Conservation (phyloP, 352 stramenopile genomes). For the Globisporangium camurandrum region DNA sequence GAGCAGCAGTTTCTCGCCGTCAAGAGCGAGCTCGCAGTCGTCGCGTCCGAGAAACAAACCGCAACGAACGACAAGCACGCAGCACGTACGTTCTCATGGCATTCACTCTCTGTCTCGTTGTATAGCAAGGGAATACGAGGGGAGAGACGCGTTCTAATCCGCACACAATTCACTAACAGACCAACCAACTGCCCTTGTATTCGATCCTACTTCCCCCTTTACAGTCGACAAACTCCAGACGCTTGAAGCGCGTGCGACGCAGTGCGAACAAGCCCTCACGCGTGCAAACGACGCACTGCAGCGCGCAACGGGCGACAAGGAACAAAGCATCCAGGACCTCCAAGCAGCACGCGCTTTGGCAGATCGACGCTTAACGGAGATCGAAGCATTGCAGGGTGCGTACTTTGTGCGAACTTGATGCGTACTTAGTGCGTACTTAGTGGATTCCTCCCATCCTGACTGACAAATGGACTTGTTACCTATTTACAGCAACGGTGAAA, state of each 20-base stretch:
- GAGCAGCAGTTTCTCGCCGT: slow-evolving; percentile 63
- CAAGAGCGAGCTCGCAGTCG: slow-evolving; percentile 49
- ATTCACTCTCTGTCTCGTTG: neutral
- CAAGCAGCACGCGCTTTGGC: slow-evolving; percentile 39
- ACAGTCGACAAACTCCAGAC: slow-evolving; percentile 21
- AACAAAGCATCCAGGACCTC: slow-evolving; percentile 43
- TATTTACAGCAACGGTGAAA: slow-evolving; percentile 31
- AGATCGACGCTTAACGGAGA: slow-evolving; percentile 50
- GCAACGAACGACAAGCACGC: slow-evolving; percentile 36
- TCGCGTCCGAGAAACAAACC: slow-evolving; percentile 46
- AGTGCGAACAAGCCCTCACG: slow-evolving; percentile 21
- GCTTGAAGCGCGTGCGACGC: slow-evolving; percentile 12
- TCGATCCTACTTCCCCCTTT: slow-evolving; percentile 1
- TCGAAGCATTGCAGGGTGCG: slow-evolving; percentile 43
- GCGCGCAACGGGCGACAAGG: slow-evolving; percentile 35
- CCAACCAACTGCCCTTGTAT: too few relatives aligned
- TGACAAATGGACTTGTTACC: too few relatives aligned
- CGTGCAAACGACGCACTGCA: slow-evolving; percentile 35
- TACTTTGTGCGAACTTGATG: too few relatives aligned
- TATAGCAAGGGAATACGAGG: too few relatives aligned
- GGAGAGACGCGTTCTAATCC: too few relatives aligned
- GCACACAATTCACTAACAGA: neutral
- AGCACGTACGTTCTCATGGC: slow-evolving; percentile 22
- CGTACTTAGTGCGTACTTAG: too few relatives aligned
- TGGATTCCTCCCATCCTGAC: too few relatives aligned